Evolutionary conservation across 345 rosid genomes (phyloP).

Genomic region (Hypericum androsaemum): DNA sequence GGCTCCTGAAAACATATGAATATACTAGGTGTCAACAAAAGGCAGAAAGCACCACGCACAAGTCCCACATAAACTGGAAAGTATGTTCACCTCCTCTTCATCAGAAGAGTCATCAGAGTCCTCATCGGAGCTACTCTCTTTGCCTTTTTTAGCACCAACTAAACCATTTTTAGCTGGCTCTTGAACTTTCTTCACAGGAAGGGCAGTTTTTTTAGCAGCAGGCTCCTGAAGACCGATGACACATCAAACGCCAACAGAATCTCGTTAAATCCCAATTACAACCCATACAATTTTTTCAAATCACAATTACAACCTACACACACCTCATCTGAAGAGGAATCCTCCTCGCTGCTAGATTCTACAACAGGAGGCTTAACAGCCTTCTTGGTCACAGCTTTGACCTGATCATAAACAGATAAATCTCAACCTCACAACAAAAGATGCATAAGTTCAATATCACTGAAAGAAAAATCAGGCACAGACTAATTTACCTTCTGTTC

Average conservation of each 20-base stretch:
- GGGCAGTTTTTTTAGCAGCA: conserved; percentile 11
- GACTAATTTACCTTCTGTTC: conserved; percentile 33
- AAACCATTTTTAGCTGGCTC: conserved; percentile 14
- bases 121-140: conserved; percentile 12
- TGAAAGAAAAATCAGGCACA: not conserved
- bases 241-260: not conserved
- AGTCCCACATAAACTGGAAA: too few species aligned
- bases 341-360: conserved; percentile 9
- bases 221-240: conserved; percentile 19
- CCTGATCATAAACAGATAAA: conserved; percentile 15
- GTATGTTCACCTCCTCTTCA: conserved; percentile 7
- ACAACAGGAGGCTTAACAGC: conserved; percentile 22
- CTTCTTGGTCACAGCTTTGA: conserved; percentile 12
- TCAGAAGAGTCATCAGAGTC: conserved; percentile 14
- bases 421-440: not conserved
- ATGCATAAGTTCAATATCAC: not conserved
- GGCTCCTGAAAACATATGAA: not conserved
- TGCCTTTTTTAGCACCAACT: conserved; percentile 9
- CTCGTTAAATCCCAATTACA: too few species aligned
- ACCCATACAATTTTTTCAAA: too few species aligned
- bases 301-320: too few species aligned
- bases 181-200: conserved; percentile 16
- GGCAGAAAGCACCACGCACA: too few species aligned
- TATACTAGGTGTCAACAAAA: too few species aligned
- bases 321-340: conserved; percentile 12